Evolutionary conservation across 345 rosid species (phyloP).

Genomic region (Gossypium rotundifolium): DNA sequence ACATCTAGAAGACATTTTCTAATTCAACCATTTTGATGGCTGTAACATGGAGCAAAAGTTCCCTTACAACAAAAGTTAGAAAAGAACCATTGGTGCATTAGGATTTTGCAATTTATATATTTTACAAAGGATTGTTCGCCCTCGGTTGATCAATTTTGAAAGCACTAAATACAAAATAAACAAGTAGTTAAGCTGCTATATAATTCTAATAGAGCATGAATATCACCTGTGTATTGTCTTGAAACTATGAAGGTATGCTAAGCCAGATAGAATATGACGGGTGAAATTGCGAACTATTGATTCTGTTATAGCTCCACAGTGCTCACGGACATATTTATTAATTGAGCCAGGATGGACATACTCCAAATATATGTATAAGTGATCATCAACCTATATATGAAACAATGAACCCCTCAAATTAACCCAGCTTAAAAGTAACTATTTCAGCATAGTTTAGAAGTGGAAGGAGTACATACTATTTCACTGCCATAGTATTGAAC

Average conservation of each 20-base stretch:
- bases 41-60: background rate
- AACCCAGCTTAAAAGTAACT: constrained; percentile 11
- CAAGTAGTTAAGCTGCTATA: background rate
- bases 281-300: constrained; percentile 67
- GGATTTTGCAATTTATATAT: background rate
- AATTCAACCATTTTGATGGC: background rate
- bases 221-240: constrained; percentile 62
- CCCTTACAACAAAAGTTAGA: background rate
- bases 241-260: constrained; percentile 53
- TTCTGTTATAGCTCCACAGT: constrained; percentile 52
- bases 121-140: background rate
- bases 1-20: background rate
- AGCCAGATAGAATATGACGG: constrained; percentile 61
- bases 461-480: constrained; percentile 31
- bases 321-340: constrained; percentile 47
- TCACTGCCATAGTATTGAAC: constrained; percentile 74
- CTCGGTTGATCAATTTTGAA: background rate
- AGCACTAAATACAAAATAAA: background rate
- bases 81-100: background rate
- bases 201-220: background rate
- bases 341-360: constrained; percentile 64
- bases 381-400: constrained; percentile 49
- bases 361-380: constrained; percentile 60
- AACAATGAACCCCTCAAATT: constrained; percentile 5
- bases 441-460: background rate